A percentile compares a stretch with the other conserved stretches of the same genome.
These are phyloP conservation scores for Alternaria dauci DNA, from an alignment of 2,329 filamentous ascomycete species.

Conservation along the genomic window DNA sequence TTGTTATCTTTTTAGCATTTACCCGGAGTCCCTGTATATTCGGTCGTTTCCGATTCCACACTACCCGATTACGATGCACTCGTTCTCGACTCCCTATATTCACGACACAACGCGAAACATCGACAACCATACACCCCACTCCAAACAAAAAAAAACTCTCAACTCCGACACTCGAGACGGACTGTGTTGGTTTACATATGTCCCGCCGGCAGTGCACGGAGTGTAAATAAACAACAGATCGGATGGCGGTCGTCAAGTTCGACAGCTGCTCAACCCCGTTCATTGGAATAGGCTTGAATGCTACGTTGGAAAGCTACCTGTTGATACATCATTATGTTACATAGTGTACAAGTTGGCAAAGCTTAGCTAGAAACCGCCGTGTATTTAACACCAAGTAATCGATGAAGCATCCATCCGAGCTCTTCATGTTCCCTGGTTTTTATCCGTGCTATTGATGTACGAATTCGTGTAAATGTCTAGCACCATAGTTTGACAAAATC, in stretches of 20 bases:
- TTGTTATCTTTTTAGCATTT: constrained; percentile 13
- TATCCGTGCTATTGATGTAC: too few relatives aligned
- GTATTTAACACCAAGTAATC: constrained; percentile 6
- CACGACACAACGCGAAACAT: constrained; percentile 3
- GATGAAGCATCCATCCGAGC: background rate
- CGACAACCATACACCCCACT: constrained; percentile 18
- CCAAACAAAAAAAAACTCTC: constrained; percentile 8
- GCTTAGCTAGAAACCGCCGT: background rate
- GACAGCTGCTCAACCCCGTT: background rate
- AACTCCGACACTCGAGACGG: background rate
- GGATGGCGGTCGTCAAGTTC: background rate
- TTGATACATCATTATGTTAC: background rate
- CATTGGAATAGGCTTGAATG: background rate
- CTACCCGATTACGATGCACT: constrained; percentile 7
- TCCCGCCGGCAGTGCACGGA: background rate
- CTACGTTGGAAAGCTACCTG: background rate
- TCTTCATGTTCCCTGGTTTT: background rate
- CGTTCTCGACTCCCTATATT: background rate
- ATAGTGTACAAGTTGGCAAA: background rate
- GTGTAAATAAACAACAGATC: background rate
- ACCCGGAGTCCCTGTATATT: constrained; percentile 13
- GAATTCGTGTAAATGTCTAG: background rate
- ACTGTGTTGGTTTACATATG: background rate
- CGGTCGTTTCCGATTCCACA: constrained; percentile 11
- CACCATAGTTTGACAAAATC: background rate